Evolutionary conservation across 257 asterid genomes (phyloP).

Genomic region (Solanum bulbocastanum): DNA sequence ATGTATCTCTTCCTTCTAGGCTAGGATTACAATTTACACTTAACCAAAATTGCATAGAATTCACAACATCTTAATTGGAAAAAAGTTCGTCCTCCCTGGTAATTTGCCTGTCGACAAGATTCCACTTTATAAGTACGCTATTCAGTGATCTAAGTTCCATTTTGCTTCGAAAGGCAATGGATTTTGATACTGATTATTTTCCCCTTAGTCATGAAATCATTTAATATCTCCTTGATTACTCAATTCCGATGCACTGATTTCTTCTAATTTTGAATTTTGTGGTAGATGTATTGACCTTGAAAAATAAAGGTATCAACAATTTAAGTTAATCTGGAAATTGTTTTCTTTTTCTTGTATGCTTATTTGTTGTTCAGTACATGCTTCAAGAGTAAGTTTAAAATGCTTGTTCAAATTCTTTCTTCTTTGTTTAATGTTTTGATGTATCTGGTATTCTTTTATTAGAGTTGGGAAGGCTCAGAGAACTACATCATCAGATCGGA

Average conservation of each 20-base stretch:
- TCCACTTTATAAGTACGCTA: neutral
- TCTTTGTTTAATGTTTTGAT: neutral
- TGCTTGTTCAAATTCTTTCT: neutral
- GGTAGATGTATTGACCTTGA: neutral
- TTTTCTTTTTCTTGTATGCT: neutral
- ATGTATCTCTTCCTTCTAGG: neutral
- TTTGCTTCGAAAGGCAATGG: neutral
- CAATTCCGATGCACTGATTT: neutral
- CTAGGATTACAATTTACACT: neutral
- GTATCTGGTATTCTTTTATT: neutral
- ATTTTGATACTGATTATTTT: neutral
- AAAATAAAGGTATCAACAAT: neutral
- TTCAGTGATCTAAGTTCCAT: neutral
- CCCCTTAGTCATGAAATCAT: neutral
- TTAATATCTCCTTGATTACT: neutral
- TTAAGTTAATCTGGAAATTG: neutral
- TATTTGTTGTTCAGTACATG: neutral
- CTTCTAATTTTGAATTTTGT: neutral
- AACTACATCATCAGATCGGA: constrained; percentile 8
- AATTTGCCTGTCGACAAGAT: neutral
- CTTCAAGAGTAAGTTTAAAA: neutral
- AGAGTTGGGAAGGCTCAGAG: constrained; percentile 30
- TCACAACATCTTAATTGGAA: neutral
- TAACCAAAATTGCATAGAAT: neutral
- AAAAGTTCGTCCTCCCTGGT: neutral